phyloP scores from a whole-genome alignment of 2,329 filamentous ascomycete genomes.

The Colletotrichum sansevieriae region DNA sequence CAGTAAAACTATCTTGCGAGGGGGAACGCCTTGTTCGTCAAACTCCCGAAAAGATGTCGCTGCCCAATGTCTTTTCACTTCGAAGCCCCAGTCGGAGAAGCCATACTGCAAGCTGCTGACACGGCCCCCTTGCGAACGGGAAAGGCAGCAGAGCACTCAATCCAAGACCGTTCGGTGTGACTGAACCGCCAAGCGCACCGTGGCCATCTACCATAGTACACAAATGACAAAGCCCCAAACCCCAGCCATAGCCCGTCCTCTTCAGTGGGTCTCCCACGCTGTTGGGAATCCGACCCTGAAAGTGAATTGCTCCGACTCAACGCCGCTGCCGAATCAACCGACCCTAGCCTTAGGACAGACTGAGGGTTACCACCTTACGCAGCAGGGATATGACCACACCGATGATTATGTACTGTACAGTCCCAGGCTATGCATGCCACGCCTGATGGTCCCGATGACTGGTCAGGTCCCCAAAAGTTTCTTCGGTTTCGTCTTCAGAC shows the following conservation, averaged over 20 bases:
- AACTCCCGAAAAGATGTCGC: conserved; percentile 11
- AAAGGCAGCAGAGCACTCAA: conserved; percentile 34
- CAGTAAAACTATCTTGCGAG: conserved; percentile 12
- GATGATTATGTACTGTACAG: conserved; percentile 23
- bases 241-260: conserved; percentile 21
- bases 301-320: conserved; percentile 23
- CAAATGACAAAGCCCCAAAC: conserved; percentile 10
- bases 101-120: conserved; percentile 34
- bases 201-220: conserved; percentile 10
- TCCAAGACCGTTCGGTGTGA: conserved; percentile 14
- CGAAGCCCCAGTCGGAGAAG: conserved; percentile 17
- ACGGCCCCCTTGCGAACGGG: conserved; percentile 22
- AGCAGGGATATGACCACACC: conserved; percentile 11
- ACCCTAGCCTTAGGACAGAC: conserved; percentile 28
- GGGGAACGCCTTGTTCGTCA: conserved; percentile 20
- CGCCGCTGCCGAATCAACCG: conserved; percentile 29
- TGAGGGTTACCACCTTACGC: conserved; percentile 8
- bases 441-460: conserved; percentile 21
- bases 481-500: conserved; percentile 25
- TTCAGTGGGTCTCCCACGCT: conserved; percentile 28
- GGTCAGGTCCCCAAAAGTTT: conserved; percentile 13
- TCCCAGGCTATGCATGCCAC: conserved; percentile 28
- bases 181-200: conserved; percentile 17
- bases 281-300: conserved; percentile 32
- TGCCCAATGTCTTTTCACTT: conserved; percentile 2